Conservation (phyloP, 2,329 filamentous ascomycete genomes). For the Paecilomyces sp. region DNA sequence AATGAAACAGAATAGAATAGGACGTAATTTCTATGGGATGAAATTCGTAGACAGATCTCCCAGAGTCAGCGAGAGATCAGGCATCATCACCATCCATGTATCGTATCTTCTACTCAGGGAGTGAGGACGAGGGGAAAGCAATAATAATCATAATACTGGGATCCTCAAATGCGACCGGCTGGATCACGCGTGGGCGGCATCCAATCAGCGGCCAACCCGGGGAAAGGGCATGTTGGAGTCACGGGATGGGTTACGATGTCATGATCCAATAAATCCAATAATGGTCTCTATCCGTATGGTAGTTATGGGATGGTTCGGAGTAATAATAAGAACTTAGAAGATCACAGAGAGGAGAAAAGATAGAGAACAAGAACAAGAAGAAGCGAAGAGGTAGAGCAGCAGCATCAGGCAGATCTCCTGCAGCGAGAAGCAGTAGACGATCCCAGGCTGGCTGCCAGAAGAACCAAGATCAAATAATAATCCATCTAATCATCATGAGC, state of each 20-base stretch:
- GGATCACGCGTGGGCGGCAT: background rate
- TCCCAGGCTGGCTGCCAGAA: background rate
- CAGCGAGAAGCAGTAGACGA: background rate
- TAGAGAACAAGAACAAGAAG: background rate
- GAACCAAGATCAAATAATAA: background rate
- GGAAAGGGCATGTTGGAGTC: background rate
- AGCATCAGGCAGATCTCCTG: background rate
- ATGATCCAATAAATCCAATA: background rate
- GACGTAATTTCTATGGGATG: too few species aligned
- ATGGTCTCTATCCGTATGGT: too few species aligned
- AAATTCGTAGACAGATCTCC: background rate
- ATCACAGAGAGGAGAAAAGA: background rate
- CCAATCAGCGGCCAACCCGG: background rate
- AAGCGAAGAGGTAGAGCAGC: constrained; percentile 6
- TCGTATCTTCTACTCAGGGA: too few species aligned
- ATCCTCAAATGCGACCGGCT: background rate
- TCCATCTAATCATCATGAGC: background rate
- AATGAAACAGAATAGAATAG: too few species aligned
- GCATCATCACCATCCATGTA: background rate
- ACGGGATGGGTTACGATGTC: background rate
- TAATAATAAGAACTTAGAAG: background rate
- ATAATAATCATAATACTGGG: too few species aligned
- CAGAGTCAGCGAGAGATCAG: background rate
- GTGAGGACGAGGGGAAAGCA: too few species aligned
- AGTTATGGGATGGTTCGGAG: too few species aligned